These are phyloP conservation scores for Orobanche coerulescens DNA, from an alignment of 257 asterid species.

Conservation along the genomic window DNA sequence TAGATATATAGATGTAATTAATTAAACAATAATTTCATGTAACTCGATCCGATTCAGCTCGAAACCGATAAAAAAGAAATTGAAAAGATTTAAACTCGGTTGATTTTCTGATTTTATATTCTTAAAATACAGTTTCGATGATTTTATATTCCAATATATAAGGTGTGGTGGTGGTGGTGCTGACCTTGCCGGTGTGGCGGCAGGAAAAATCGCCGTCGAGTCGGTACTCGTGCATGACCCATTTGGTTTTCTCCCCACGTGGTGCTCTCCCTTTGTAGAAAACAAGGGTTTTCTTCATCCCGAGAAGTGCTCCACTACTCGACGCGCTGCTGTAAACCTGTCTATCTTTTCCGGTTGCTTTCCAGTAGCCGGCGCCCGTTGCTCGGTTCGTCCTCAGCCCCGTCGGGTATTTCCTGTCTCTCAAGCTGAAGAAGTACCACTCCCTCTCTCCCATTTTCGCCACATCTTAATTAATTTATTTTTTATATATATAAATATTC, in stretches of 20 bases:
- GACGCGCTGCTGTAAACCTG: slow-evolving; percentile 45
- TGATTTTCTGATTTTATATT: too few species aligned
- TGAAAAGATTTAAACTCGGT: too few species aligned
- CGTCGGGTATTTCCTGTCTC: slow-evolving; percentile 80
- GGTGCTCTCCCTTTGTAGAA: slow-evolving; percentile 87
- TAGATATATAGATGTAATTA: too few species aligned
- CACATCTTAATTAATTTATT: slow-evolving; percentile 23
- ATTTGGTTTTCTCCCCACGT: slow-evolving; percentile 68
- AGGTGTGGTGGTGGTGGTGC: too few species aligned
- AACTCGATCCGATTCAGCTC: too few species aligned
- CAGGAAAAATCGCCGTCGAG: slow-evolving; percentile 61
- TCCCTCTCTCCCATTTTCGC: slow-evolving; percentile 82
- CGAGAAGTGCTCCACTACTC: slow-evolving; percentile 33
- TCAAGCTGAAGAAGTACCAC: slow-evolving; percentile 76
- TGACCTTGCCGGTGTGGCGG: slow-evolving; percentile 61
- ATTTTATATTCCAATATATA: too few species aligned
- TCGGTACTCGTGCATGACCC: slow-evolving; percentile 95
- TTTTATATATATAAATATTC: background rate
- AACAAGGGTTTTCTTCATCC: slow-evolving; percentile 86
- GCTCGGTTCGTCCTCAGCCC: slow-evolving; percentile 83
- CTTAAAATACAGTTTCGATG: too few species aligned
- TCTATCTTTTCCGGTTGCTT: slow-evolving; percentile 74
- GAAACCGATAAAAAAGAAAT: too few species aligned
- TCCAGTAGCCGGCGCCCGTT: slow-evolving; percentile 77
- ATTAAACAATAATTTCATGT: too few species aligned